Evolutionary conservation across 495 filamentous ascomycete genomes (phyloP).

Genomic region (Hamigera avellanea): DNA sequence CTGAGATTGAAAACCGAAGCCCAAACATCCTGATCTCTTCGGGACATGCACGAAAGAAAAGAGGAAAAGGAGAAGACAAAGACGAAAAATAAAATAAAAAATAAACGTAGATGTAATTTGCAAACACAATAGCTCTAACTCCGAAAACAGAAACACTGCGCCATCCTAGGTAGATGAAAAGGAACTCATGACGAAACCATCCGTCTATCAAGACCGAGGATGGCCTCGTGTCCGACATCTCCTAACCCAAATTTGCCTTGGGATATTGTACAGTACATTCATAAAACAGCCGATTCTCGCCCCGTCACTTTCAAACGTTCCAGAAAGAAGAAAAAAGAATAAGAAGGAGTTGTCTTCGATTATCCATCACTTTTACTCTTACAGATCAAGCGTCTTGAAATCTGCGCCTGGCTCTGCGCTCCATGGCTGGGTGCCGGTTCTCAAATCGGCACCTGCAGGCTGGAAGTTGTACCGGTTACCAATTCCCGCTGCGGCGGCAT

Average conservation of each 20-base stretch:
- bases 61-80: constrained; percentile 6
- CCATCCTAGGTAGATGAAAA: no score
- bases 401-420: constrained; percentile 47
- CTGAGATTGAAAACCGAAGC: no score
- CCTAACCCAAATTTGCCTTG: constrained; percentile 7
- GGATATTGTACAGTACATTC: constrained; percentile 18
- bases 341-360: constrained; percentile 1
- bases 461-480: constrained; percentile 53
- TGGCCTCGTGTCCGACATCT: constrained; percentile 8
- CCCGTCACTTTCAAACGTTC: not conserved
- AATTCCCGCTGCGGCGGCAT: constrained; percentile 31
- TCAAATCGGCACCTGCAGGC: constrained; percentile 25
- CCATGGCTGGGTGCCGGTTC: constrained; percentile 48
- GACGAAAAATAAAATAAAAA: constrained; percentile 1
- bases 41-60: constrained; percentile 2
- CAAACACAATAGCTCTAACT: no score
- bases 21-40: no score
- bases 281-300: not conserved
- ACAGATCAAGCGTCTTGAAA: constrained; percentile 38
- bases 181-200: no score
- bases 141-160: no score
- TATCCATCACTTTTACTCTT: constrained; percentile 9
- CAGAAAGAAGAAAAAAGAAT: not conserved
- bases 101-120: not conserved
- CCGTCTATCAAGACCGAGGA: not conserved